Percentiles rank a stretch among this genome's conserved stretches.
phyloP scores from a whole-genome alignment of 164 flowering plant genomes.

The Annona squamosa region DNA sequence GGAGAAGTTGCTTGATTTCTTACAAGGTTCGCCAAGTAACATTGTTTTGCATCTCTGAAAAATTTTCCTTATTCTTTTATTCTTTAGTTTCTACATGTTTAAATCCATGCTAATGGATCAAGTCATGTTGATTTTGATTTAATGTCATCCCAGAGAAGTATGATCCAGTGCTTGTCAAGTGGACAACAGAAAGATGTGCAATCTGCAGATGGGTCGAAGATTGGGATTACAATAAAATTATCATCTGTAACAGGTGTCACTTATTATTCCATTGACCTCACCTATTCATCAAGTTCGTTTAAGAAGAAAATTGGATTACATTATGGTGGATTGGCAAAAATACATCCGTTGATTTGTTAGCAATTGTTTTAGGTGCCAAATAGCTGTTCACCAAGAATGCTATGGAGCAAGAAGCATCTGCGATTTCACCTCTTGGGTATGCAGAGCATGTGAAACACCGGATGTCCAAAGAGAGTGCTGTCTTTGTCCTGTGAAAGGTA shows the following conservation, averaged over 20 bases:
- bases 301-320: neutral
- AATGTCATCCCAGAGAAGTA: slow-evolving; percentile 55
- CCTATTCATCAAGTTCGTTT: neutral
- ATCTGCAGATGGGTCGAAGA: slow-evolving; percentile 98
- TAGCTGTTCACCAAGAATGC: slow-evolving; percentile 99
- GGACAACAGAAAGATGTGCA: slow-evolving; percentile 99
- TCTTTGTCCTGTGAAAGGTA: slow-evolving; percentile 98
- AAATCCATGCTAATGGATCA: neutral
- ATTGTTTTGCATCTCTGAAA: neutral
- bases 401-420: slow-evolving; percentile 74
- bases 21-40: slow-evolving; percentile 46
- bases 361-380: slow-evolving; percentile 67
- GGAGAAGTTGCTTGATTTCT: slow-evolving; percentile 64
- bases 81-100: neutral
- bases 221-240: slow-evolving; percentile 97
- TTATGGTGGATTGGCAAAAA: neutral
- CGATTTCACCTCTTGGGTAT: slow-evolving; percentile 97
- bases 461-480: slow-evolving; percentile 80
- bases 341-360: neutral
- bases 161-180: slow-evolving; percentile 81
- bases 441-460: slow-evolving; percentile 95
- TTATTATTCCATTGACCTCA: neutral
- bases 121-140: neutral
- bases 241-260: slow-evolving; percentile 82
- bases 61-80: neutral